Percentiles rank a stretch among this genome's conserved stretches.
Evolutionary conservation across 768 basidiomycete species (phyloP).

Genomic region (Harrya chromipes): DNA sequence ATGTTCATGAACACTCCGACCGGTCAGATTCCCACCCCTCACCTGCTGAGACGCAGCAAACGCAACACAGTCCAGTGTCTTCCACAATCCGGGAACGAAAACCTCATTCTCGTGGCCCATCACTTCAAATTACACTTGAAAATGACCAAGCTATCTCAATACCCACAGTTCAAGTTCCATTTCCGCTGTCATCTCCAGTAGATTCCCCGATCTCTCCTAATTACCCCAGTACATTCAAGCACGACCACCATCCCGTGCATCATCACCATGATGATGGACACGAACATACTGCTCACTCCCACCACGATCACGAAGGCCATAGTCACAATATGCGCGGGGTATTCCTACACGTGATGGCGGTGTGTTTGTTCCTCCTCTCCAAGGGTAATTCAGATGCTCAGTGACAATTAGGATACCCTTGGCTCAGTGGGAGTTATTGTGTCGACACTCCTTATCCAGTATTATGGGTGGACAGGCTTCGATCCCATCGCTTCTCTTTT

Average conservation of each 20-base stretch:
- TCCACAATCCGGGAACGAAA: slow-evolving; percentile 30
- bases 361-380: slow-evolving; percentile 34
- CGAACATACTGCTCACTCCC: slow-evolving; percentile 49
- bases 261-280: slow-evolving; percentile 24
- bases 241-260: slow-evolving; percentile 42
- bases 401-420: slow-evolving; percentile 69
- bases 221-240: slow-evolving; percentile 50
- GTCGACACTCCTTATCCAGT: slow-evolving; percentile 92
- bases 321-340: slow-evolving; percentile 99
- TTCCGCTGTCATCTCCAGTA: slow-evolving; percentile 25
- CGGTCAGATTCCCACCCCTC: slow-evolving; percentile 15
- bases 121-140: slow-evolving; percentile 36
- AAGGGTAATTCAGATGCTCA: slow-evolving; percentile 5
- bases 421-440: slow-evolving; percentile 98
- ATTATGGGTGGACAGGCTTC: slow-evolving; percentile 98
- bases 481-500: slow-evolving; percentile 97
- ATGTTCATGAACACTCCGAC: slow-evolving; percentile 30
- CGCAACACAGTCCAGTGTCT: slow-evolving; percentile 4
- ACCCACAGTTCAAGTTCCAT: slow-evolving; percentile 21
- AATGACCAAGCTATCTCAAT: slow-evolving; percentile 18
- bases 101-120: slow-evolving; percentile 39
- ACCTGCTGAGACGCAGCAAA: slow-evolving; percentile 5
- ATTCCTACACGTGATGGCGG: slow-evolving; percentile 96
- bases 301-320: slow-evolving; percentile 73
- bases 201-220: slow-evolving; percentile 63